Evolutionary conservation across 345 rosid species (phyloP), one percentile per base, ranked within the genome.

Genomic region (Linum trigynum): DNA sequence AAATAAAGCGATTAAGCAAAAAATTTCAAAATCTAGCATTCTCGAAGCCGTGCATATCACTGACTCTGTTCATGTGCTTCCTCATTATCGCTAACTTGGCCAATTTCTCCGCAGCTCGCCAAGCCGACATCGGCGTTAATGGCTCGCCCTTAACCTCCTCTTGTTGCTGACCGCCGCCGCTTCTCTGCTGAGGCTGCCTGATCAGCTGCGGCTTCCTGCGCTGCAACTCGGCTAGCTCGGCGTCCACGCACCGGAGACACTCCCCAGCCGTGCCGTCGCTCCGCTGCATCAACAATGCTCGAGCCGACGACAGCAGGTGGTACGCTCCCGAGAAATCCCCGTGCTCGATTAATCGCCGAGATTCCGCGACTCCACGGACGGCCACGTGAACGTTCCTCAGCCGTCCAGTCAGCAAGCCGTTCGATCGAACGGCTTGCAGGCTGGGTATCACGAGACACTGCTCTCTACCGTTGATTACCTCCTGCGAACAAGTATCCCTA

Each of bases 41-140:
- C 68, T 91, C 98, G 71, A 91, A 88, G 64, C 98, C 98, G 81
- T 91, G 98, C 83, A 91, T 79, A 68, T 91, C 98, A 70, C 98
- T 85, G 64, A 91, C 95, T 72, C 94, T 81, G 67, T 91, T 91
- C 96, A 91, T 77, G 61, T 90, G 89, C 72, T 88, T 91, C 75
- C 90, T 89, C 95, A 79, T 82, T 38, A 83, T 84, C 43, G 98
- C 98, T 71, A 88, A 85, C 72, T 88, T 86, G 69, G 98, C 98
- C 79, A 91, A 80, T 67, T 79, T 81, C 77, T 91, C 98, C 12
- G 98, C 98, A 23, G 95, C 86, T 75, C 86, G 76, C 98, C 98
- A 91, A 36, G 90, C 96, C 74, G 98, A 91, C 62, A 87, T 86
- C 76, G 96, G 95, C 67, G 98, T 91, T 5, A 86, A 79, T 61